Evolutionary conservation across 2,329 filamentous ascomycete genomes (phyloP).

Genomic region (Aspergillus chevalieri): DNA sequence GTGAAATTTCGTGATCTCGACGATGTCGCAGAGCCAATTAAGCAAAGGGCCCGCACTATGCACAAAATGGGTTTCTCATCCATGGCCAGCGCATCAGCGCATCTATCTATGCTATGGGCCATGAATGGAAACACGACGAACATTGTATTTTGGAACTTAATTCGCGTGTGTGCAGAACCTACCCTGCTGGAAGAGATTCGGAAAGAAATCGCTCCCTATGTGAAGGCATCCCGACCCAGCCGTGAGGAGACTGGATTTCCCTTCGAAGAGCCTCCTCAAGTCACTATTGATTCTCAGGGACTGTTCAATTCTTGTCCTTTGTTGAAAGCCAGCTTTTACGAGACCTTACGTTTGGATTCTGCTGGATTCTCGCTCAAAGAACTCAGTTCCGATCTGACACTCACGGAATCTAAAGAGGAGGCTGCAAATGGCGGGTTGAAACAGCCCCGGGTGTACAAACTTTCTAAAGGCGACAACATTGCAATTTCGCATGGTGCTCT

Average conservation of each 20-base stretch:
- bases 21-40: conserved; percentile 43
- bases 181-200: conserved; percentile 38
- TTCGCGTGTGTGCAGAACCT: conserved; percentile 40
- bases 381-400: conserved; percentile 32
- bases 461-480: conserved; percentile 39
- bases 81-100: conserved; percentile 33
- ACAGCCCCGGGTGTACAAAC: conserved; percentile 32
- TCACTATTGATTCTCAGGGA: conserved; percentile 37
- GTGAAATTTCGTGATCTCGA: conserved; percentile 44
- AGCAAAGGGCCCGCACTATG: conserved; percentile 37
- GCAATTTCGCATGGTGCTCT: conserved; percentile 41
- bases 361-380: conserved; percentile 39
- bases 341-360: conserved; percentile 41
- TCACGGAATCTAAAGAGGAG: conserved; percentile 36
- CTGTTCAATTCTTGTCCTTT: conserved; percentile 42
- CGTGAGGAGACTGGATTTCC: conserved; percentile 35
- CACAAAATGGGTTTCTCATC: conserved; percentile 32
- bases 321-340: conserved; percentile 42
- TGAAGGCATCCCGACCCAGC: conserved; percentile 31
- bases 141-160: conserved; percentile 48
- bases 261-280: conserved; percentile 37
- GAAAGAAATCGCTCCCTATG: conserved; percentile 41
- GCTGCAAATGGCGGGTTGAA: conserved; percentile 21
- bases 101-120: conserved; percentile 51
- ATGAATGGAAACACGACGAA: conserved; percentile 49